Base-by-base conservation (phyloP, 352 stramenopile genomes). In the Pythium brachiatum region DNA sequence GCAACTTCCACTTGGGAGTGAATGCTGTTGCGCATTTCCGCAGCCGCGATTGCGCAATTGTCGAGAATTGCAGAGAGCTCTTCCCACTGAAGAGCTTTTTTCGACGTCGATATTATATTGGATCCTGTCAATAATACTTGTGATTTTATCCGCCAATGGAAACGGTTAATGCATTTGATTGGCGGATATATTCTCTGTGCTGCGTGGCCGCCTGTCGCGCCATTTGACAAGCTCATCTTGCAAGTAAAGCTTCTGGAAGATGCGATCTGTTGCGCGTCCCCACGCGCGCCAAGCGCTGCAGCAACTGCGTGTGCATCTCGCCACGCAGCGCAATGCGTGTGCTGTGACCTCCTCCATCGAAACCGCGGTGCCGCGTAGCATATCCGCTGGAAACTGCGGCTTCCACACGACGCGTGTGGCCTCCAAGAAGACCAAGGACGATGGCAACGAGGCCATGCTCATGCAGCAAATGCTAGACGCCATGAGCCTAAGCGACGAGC, bases 391-490 rank as follows among this genome's bases (percentile, higher is more conserved):
- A 27, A 36, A 26, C 8, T 47, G 43, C n/a, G 36, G 27, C 18
- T 23, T 62, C 31, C 62, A 61, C 50, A 39, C 39, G 39, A 64
- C 70, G 23, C 64, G 68, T 20, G 53, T 27, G 12, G 32, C 53
- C 18, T 26, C 47, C 31, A 55, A 69, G 47, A 75, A 61, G 38
- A 47, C 61, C 18, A 62, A 56, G 11, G 54, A 66, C 36, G 81
- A 90, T 26, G 69, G 72, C 46, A 84, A 70, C 25, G 81, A 90
- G 51, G 64, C 77, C 25, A 72, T 77, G 48, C 63, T 90, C 34
- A 77, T 76, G 58, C 81, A 90, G 74, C 81, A 90, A 52, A 79
- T 90, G 70, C 48, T 89, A 44, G 81, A 90, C 60, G 86, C 82
- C 57, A 81, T 88, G 70, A 63, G 72, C 58, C 62, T 82, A 7